These are phyloP conservation scores for Thyridium curvatum DNA, from an alignment of 2,329 filamentous ascomycete genomes.

Conservation along the genomic window DNA sequence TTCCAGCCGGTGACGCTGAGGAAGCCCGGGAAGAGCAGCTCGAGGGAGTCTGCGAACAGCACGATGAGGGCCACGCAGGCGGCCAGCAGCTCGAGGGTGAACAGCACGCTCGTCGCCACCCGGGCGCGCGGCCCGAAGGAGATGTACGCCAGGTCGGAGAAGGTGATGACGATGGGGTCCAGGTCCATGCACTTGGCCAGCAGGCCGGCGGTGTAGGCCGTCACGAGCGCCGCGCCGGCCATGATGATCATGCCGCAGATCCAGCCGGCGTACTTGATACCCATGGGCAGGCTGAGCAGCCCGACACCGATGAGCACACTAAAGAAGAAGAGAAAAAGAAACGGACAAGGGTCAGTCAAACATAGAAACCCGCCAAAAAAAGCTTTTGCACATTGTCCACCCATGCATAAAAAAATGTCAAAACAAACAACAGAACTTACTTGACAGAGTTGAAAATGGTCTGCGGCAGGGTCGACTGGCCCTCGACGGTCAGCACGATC, in stretches of 20 bases:
- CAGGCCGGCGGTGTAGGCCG: conserved; percentile 78
- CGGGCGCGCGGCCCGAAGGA: conserved; percentile 81
- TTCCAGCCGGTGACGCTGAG: conserved; percentile 71
- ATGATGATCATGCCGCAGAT: conserved; percentile 73
- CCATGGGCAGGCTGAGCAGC: conserved; percentile 80
- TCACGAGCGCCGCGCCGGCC: conserved; percentile 65
- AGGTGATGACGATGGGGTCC: conserved; percentile 81
- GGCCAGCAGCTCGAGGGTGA: conserved; percentile 80
- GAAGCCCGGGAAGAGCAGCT: conserved; percentile 68
- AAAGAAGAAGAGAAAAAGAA: neutral
- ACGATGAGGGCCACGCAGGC: conserved; percentile 86
- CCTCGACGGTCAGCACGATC: conserved; percentile 76
- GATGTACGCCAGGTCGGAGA: conserved; percentile 87
- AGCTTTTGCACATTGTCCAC: too few relatives aligned
- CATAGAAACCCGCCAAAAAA: too few relatives aligned
- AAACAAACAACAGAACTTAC: too few relatives aligned
- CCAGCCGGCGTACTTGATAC: conserved; percentile 84
- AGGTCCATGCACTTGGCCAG: conserved; percentile 85
- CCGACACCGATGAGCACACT: conserved; percentile 83
- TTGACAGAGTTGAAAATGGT: conserved; percentile 97
- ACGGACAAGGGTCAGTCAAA: too few relatives aligned
- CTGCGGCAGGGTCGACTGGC: conserved; percentile 91
- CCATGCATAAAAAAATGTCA: conserved; percentile 1
- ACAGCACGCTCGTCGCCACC: conserved; percentile 75
- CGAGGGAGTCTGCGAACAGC: conserved; percentile 86